Conservation (phyloP, 2,329 filamentous ascomycete species). For the Didymellaceae sp. region DNA sequence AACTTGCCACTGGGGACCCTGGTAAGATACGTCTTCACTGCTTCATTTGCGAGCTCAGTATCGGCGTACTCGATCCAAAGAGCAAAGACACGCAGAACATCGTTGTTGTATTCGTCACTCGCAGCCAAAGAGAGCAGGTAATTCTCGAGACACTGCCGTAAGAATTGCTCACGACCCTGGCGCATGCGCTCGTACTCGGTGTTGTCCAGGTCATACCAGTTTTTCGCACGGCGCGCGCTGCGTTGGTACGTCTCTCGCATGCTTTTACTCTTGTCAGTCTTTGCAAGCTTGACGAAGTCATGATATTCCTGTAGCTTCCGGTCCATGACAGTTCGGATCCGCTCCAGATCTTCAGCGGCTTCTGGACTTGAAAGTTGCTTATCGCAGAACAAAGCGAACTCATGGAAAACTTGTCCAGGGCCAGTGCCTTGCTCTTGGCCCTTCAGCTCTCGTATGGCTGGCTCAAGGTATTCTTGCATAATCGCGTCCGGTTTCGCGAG, state of each 20-base stretch:
- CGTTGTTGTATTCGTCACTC: constrained; percentile 87
- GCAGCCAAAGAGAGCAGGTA: constrained; percentile 85
- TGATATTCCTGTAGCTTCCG: constrained; percentile 81
- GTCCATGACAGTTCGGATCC: constrained; percentile 78
- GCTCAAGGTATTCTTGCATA: constrained; percentile 82
- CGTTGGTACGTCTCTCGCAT: constrained; percentile 60
- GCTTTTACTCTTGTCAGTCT: constrained; percentile 52
- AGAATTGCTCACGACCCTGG: constrained; percentile 77
- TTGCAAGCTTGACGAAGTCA: constrained; percentile 70
- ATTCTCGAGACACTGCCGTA: constrained; percentile 90
- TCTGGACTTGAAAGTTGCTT: constrained; percentile 89
- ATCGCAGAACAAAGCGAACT: constrained; percentile 95
- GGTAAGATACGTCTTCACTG: constrained; percentile 72
- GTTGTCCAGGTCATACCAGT: constrained; percentile 90
- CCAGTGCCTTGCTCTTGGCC: constrained; percentile 71
- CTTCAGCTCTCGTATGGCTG: constrained; percentile 81
- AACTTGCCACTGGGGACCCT: constrained; percentile 91
- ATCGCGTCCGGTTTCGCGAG: constrained; percentile 92
- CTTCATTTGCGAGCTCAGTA: constrained; percentile 76
- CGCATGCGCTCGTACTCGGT: constrained; percentile 82
- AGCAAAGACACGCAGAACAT: constrained; percentile 88
- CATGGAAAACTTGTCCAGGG: constrained; percentile 88
- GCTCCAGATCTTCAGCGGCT: constrained; percentile 80
- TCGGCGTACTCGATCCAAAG: constrained; percentile 89
- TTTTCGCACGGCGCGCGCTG: constrained; percentile 74